Evolutionary conservation across 2,329 filamentous ascomycete species (phyloP).

Genomic region (Tolypocladium cylindrosporum): DNA sequence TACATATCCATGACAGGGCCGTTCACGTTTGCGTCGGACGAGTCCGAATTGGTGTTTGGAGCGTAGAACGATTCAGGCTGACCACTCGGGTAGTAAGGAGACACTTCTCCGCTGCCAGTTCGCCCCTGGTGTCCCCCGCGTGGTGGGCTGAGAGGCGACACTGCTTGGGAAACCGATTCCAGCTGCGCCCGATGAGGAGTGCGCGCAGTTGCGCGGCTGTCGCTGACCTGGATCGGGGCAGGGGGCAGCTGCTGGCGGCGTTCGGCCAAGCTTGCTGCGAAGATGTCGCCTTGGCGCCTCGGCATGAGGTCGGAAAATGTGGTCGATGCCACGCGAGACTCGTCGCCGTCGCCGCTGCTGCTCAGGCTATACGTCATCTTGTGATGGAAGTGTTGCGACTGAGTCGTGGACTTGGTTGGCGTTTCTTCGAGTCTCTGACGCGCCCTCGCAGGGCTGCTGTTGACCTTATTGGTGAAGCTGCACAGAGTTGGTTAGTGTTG

Average conservation of each 20-base stretch:
- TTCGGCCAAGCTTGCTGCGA: slow-evolving; percentile 15
- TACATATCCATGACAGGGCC: slow-evolving; percentile 12
- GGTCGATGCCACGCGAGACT: slow-evolving; percentile 6
- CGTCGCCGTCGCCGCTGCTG: slow-evolving; percentile 2
- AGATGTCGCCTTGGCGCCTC: slow-evolving; percentile 7
- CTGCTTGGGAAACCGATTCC: slow-evolving; percentile 9
- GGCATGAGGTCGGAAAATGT: slow-evolving; percentile 23
- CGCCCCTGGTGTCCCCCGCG: background rate
- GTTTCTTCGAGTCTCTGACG: slow-evolving; percentile 7
- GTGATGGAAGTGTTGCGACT: slow-evolving; percentile 4
- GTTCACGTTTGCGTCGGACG: slow-evolving; percentile 3
- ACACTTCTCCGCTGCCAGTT: background rate
- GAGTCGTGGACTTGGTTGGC: slow-evolving; percentile 12
- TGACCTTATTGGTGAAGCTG: slow-evolving; percentile 23
- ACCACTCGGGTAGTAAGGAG: background rate
- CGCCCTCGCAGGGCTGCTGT: slow-evolving; percentile 13
- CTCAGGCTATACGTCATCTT: slow-evolving; percentile 1
- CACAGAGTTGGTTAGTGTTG: slow-evolving; percentile 4
- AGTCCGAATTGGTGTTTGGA: background rate
- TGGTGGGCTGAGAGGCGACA: slow-evolving; percentile 17
- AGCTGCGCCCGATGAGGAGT: slow-evolving; percentile 7
- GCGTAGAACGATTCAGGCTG: background rate
- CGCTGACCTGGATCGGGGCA: slow-evolving; percentile 14
- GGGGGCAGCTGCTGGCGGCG: slow-evolving; percentile 17
- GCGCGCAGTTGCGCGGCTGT: slow-evolving; percentile 1